Evolutionary conservation across 2,329 filamentous ascomycete genomes (phyloP).

Genomic region (Diaporthe helianthi): DNA sequence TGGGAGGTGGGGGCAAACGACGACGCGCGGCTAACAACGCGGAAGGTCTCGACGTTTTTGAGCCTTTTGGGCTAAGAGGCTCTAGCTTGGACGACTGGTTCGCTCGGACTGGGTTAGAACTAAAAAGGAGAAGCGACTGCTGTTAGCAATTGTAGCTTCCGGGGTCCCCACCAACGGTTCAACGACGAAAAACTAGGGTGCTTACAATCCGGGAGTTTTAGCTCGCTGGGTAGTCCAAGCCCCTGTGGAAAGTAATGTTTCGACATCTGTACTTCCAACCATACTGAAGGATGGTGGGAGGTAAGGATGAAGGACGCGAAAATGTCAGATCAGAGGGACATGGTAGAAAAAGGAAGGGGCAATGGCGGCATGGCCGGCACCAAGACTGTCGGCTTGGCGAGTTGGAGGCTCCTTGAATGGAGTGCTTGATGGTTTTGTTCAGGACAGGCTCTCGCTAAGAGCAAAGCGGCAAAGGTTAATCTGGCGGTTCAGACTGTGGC

Average conservation of each 20-base stretch:
- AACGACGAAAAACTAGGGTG: slow-evolving; percentile 7
- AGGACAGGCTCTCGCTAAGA: slow-evolving; percentile 4
- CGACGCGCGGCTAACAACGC: neutral
- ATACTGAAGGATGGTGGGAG: slow-evolving; percentile 43
- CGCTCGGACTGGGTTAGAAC: slow-evolving; percentile 28
- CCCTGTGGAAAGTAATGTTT: slow-evolving; percentile 56
- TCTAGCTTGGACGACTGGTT: slow-evolving; percentile 32
- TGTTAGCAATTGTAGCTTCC: slow-evolving; percentile 9
- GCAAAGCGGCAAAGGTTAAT: slow-evolving; percentile 12
- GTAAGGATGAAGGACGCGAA: neutral
- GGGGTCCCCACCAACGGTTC: neutral
- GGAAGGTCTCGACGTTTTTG: slow-evolving; percentile 1
- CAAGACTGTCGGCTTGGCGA: neutral
- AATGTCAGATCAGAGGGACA: slow-evolving; percentile 1
- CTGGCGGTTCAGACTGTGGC: neutral
- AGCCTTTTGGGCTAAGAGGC: neutral
- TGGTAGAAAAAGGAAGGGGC: slow-evolving; percentile 21
- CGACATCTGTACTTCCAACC: slow-evolving; percentile 53
- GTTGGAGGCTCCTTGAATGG: neutral
- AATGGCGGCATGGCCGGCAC: slow-evolving; percentile 7
- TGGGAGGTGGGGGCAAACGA: slow-evolving; percentile 65
- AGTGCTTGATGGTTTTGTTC: neutral
- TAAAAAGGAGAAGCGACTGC: neutral
- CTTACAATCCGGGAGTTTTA: slow-evolving; percentile 47
- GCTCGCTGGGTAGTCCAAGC: slow-evolving; percentile 58